Percentiles rank a stretch among this genome's conserved stretches.
Evolutionary conservation across 179 eudicot species (phyloP).

Genomic region (Sideroxylon spinosum): DNA sequence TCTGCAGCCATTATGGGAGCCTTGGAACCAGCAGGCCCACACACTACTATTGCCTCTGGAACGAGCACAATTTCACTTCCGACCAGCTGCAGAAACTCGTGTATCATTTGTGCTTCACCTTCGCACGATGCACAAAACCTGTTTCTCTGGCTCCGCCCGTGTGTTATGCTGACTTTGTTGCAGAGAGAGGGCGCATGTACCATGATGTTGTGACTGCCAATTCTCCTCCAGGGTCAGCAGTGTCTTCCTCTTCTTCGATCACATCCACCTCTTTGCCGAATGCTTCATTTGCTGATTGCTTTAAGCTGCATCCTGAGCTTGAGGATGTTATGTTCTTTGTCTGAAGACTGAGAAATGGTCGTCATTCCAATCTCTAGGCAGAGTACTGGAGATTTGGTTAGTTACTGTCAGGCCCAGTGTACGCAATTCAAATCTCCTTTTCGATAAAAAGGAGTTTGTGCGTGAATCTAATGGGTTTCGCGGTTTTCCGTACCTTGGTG

Average conservation of each 20-base stretch:
- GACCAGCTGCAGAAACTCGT: conserved; percentile 50
- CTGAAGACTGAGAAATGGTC: conserved; percentile 1
- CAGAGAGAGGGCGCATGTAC: conserved; percentile 52
- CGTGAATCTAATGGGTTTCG: too few relatives aligned
- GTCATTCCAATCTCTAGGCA: too few relatives aligned
- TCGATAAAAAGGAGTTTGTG: too few relatives aligned
- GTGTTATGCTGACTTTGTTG: conserved; percentile 59
- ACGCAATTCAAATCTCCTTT: too few relatives aligned
- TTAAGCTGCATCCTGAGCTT: conserved; percentile 33
- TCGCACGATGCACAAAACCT: conserved; percentile 57
- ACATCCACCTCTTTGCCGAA: conserved; percentile 2
- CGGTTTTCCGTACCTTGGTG: too few relatives aligned
- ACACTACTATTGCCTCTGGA: conserved; percentile 50
- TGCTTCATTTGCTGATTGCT: conserved; percentile 24
- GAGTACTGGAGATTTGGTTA: too few relatives aligned
- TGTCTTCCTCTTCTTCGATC: conserved; percentile 13
- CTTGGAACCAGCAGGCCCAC: conserved; percentile 68
- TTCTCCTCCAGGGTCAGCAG: conserved; percentile 11
- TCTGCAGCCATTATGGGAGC: conserved; percentile 53
- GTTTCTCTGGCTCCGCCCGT: conserved; percentile 67
- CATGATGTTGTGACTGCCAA: conserved; percentile 34
- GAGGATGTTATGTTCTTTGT: conserved; percentile 47
- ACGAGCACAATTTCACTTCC: conserved; percentile 48
- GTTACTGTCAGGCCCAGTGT: too few relatives aligned
- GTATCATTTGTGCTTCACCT: conserved; percentile 59